Evolutionary conservation across 1,284 basidiomycete genomes (phyloP), one percentile per base, ranked within the genome.

Genomic region (Farysia itapuensis): DNA sequence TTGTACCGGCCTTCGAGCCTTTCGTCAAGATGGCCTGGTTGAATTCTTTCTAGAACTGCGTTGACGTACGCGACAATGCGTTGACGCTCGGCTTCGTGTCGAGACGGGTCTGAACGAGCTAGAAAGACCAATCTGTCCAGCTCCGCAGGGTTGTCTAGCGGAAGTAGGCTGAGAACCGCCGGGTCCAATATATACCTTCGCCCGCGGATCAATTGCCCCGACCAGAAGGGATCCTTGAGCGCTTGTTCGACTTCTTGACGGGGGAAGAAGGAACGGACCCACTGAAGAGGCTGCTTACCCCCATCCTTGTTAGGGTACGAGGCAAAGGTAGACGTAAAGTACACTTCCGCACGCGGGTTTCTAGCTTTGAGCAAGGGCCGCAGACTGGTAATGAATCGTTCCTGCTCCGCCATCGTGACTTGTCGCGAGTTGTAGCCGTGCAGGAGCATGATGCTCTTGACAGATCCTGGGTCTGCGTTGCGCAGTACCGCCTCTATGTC

Each of bases 381-480:
- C 20, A 59, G 20, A 24, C 25, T 42, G 16, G 15, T 36, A 8
- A 53, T 12, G 18, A 53, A 49, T 5, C 13, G 4, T n/a, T 34
- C 39, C 30, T 59, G 38, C 16, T 7, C 7, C 7, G 5, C 28
- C 41, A 33, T 42, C 7, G 16, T 24, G 4, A 5, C 19, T 16
- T 59, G 56, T 15, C 35, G 22, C 26, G 45, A 49, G 42, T 59
- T 59, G 42, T 59, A 59, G 2, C 56, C 56, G 21, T 53, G 56
- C n/a, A 59, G 33, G 19, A 59, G 35, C 49, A 59, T 53, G 33
- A 39, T 44, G 8, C 14, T 28, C 3, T 46, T 32, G 21, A 59
- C 39, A 2, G 38, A 35, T 11, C 35, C 39, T 5, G 4, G 16
- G 12, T 59, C 49, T 14, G 49, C 45, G 19, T 40, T 36, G 1